Evolutionary conservation across 1,139 yeast species (phyloP), one percentile per base, ranked within the genome.

Genomic region (Magnusiomyces ingens): DNA sequence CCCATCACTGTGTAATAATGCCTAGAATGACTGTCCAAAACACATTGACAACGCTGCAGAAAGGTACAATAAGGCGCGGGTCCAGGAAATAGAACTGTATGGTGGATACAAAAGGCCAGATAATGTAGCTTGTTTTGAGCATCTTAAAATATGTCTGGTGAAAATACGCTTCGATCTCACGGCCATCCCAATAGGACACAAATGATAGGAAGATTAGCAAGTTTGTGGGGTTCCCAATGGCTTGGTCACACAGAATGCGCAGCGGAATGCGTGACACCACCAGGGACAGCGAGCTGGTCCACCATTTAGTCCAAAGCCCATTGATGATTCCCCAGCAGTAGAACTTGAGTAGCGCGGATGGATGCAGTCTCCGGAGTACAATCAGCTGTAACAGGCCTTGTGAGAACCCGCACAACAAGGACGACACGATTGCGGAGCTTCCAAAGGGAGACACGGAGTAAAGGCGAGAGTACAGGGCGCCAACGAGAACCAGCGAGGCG

Each of bases 291-390:
- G 61, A 62, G 51, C 65, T 70, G 1, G 72, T 68, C 73, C 73
- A 69, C 59, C 66, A 65, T 53, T 69, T 67, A 38, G 71, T 66
- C 72, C 72, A 69, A 10, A 68, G 47, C 2, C 74, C 74, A 36
- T 67, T 66, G 42, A 66, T 55, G 17, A 64, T 62, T 1, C 74
- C 74, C 74, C 73, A 70, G 4, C 67, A 64, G 52, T 70, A 69
- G 54, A 67, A 70, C 59, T 68, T 69, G 52, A 62, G 46, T n/a
- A 69, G 53, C 21, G 53, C 55, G 6, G 61, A 57, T 12, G 58
- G 55, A 35, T 59, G 51, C 22, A 63, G 53, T 37, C 53, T 52
- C 15, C 59, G 58, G 22, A 53, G 46, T 5, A 61, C 54, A 45
- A 61, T 56, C 6, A 64, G 59, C 55, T 69, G 71, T 29, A 68